These are phyloP conservation scores for Globisporangium carolinianum DNA, from an alignment of 352 stramenopile species.

Conservation along the genomic window DNA sequence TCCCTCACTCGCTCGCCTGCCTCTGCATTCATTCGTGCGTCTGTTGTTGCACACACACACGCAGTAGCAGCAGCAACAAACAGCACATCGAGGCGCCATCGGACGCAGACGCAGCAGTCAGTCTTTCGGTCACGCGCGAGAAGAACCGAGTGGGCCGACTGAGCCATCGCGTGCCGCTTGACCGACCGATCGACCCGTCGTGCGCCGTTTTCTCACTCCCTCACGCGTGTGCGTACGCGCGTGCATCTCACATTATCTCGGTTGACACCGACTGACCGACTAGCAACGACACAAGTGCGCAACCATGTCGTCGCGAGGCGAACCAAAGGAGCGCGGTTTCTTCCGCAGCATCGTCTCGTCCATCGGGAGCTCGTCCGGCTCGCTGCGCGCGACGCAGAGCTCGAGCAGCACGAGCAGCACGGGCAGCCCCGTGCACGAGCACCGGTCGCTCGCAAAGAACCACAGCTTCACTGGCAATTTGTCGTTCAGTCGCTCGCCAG, in stretches of 20 bases:
- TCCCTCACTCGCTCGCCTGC: background rate
- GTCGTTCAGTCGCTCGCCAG: constrained; percentile 44
- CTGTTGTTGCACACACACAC: background rate
- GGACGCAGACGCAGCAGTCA: background rate
- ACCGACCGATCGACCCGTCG: constrained; percentile 1
- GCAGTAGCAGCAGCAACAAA: background rate
- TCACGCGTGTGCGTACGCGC: background rate
- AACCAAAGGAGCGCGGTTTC: constrained; percentile 36
- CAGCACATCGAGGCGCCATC: background rate
- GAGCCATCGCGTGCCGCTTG: background rate
- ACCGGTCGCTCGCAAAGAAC: constrained; percentile 36
- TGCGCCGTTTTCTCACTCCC: background rate
- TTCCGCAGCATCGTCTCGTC: constrained; percentile 61
- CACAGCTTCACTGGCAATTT: constrained; percentile 71
- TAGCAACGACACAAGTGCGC: background rate
- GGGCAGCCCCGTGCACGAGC: constrained; percentile 15
- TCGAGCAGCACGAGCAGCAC: constrained; percentile 24
- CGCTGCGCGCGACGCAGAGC: constrained; percentile 18
- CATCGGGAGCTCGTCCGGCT: constrained; percentile 38
- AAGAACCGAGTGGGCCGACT: background rate
- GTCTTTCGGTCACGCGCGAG: background rate
- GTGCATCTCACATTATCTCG: background rate
- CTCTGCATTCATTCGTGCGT: background rate
- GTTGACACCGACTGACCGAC: no score
- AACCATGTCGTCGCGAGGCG: constrained; percentile 28